These are phyloP conservation scores for Diplodia sapinea DNA, from an alignment of 2,329 filamentous ascomycete species.

Conservation along the genomic window DNA sequence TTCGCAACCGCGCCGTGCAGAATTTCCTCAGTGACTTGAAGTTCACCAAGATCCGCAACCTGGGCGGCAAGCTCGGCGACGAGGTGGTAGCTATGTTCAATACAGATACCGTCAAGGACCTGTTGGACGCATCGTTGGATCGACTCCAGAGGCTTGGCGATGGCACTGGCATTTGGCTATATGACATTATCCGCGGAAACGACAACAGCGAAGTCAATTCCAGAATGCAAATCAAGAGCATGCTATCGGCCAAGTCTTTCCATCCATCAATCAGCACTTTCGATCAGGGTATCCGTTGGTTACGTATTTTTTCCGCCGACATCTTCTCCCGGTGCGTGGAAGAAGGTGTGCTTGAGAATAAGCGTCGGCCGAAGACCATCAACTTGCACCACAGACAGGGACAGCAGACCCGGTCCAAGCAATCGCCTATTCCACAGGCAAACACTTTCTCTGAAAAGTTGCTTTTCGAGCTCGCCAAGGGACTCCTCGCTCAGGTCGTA, in stretches of 20 bases:
- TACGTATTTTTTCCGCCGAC: constrained; percentile 89
- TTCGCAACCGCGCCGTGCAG: constrained; percentile 80
- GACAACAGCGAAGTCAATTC: constrained; percentile 89
- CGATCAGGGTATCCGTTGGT: constrained; percentile 82
- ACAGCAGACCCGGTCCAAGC: constrained; percentile 74
- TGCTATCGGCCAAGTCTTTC: constrained; percentile 97
- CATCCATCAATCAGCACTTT: constrained; percentile 77
- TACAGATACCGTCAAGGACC: constrained; percentile 77
- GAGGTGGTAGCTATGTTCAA: constrained; percentile 81
- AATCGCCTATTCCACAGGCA: constrained; percentile 76
- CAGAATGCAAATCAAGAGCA: constrained; percentile 92
- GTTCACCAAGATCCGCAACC: constrained; percentile 90
- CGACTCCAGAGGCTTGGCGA: constrained; percentile 80
- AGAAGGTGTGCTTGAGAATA: constrained; percentile 87
- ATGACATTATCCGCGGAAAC: constrained; percentile 82
- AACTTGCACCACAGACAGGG: constrained; percentile 81
- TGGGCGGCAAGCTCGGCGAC: constrained; percentile 94
- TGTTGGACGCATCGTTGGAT: constrained; percentile 74
- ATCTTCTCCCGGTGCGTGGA: constrained; percentile 89
- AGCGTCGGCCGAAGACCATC: constrained; percentile 82
- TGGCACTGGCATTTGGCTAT: constrained; percentile 84
- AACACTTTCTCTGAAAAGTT: constrained; percentile 72
- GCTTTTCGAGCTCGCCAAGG: constrained; percentile 77
- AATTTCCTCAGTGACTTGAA: constrained; percentile 85
- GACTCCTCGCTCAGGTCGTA: constrained; percentile 76